These are phyloP conservation scores for Colletotrichum sp. DNA, from an alignment of 2,329 filamentous ascomycete species.

Conservation along the genomic window DNA sequence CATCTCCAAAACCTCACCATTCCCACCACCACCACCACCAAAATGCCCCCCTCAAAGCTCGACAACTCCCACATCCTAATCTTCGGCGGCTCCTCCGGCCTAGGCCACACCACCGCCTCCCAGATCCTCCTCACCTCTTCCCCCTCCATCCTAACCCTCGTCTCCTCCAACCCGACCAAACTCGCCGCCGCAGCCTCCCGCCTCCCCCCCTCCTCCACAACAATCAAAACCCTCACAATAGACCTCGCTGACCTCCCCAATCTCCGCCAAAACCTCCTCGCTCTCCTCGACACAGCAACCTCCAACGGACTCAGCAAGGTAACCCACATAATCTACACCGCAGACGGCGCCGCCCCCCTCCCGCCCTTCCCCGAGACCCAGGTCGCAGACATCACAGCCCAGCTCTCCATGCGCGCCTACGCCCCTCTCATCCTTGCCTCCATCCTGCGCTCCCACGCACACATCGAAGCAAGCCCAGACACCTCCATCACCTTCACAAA, in stretches of 20 bases:
- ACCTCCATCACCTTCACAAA: slow-evolving; percentile 5
- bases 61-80: neutral
- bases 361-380: neutral
- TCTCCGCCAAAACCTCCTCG: neutral
- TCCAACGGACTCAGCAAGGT: neutral
- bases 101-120: neutral
- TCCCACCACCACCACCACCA: neutral
- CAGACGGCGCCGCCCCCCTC: neutral
- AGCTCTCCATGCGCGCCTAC: neutral
- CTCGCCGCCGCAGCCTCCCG: neutral
- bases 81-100: slow-evolving; percentile 3
- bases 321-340: slow-evolving; percentile 9
- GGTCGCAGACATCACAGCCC: neutral
- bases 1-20: neutral
- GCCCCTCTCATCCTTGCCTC: neutral
- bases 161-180: neutral
- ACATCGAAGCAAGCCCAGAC: neutral
- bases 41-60: neutral
- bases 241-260: neutral
- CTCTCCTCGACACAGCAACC: neutral
- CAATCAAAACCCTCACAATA: neutral
- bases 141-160: neutral
- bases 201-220: neutral
- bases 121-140: neutral
- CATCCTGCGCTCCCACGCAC: neutral